phyloP scores from a whole-genome alignment of 1,284 basidiomycete genomes.

The Puccinia hordei region DNA sequence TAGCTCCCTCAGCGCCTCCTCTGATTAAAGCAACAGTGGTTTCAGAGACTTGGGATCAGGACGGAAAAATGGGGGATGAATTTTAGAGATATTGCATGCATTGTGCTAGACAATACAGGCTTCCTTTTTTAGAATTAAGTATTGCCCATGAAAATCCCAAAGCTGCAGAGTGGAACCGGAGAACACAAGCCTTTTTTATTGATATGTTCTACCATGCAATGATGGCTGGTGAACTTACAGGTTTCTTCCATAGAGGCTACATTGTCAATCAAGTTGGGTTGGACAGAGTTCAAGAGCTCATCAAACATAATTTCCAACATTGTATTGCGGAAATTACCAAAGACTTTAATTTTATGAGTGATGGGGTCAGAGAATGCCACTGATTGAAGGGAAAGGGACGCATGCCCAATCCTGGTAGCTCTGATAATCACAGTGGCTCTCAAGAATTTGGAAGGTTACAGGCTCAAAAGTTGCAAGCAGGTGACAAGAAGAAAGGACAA shows the following conservation, averaged over 20 bases:
- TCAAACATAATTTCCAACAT: background rate
- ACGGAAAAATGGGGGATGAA: background rate
- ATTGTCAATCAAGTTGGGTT: background rate
- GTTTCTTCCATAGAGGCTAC: background rate
- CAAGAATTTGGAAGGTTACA: background rate
- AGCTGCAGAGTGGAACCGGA: conserved; percentile 24
- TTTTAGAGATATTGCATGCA: conserved; percentile 1
- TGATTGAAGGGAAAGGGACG: background rate
- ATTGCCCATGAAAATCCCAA: conserved; percentile 2
- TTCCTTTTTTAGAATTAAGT: conserved; percentile 18
- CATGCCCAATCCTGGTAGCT: background rate
- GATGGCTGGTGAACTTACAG: background rate
- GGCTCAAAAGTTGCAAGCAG: background rate
- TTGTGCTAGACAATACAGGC: conserved; percentile 4
- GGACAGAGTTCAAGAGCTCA: background rate
- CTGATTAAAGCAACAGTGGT: background rate
- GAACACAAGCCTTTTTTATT: background rate
- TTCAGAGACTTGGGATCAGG: background rate
- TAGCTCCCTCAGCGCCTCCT: background rate
- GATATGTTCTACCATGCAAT: conserved; percentile 23
- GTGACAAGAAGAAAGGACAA: background rate
- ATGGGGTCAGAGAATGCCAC: too few relatives aligned
- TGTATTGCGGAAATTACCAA: conserved; percentile 1
- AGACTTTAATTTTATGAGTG: too few relatives aligned
- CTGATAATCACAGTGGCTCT: background rate